These are phyloP conservation scores for Penicillium odoratum DNA, from an alignment of 495 filamentous ascomycete species.

Conservation along the genomic window DNA sequence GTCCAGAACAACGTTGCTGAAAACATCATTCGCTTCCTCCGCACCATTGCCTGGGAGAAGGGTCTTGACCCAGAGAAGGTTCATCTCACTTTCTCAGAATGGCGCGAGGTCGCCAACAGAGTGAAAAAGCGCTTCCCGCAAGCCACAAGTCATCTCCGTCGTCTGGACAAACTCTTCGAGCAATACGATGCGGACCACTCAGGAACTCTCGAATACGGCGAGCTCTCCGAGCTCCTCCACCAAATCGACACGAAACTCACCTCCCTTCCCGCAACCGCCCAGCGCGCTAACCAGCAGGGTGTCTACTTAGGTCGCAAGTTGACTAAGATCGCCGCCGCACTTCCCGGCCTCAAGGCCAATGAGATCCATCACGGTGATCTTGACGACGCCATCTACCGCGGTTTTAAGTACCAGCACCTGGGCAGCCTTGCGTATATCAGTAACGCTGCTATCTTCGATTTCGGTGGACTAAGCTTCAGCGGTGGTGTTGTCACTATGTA, in stretches of 20 bases:
- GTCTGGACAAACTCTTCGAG: slow-evolving; percentile 85
- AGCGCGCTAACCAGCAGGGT: slow-evolving; percentile 96
- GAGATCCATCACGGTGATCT: slow-evolving; percentile 85
- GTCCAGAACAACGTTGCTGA: slow-evolving; percentile 94
- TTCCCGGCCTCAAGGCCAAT: slow-evolving; percentile 75
- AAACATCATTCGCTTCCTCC: slow-evolving; percentile 84
- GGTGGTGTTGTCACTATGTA: slow-evolving; percentile 94
- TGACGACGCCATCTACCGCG: slow-evolving; percentile 90
- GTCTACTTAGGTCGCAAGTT: slow-evolving; percentile 92
- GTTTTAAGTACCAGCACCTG: slow-evolving; percentile 91
- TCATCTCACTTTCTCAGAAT: slow-evolving; percentile 81
- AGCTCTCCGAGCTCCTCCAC: slow-evolving; percentile 81
- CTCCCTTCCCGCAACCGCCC: slow-evolving; percentile 85
- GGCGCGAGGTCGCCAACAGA: slow-evolving; percentile 76
- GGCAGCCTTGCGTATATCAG: slow-evolving; percentile 95
- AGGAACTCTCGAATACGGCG: slow-evolving; percentile 90
- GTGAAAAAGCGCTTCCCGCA: slow-evolving; percentile 92
- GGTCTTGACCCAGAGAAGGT: slow-evolving; percentile 83
- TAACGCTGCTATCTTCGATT: slow-evolving; percentile 93
- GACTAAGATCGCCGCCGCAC: slow-evolving; percentile 81
- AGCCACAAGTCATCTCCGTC: slow-evolving; percentile 82
- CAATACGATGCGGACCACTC: slow-evolving; percentile 91
- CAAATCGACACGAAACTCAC: slow-evolving; percentile 92
- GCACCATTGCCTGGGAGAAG: slow-evolving; percentile 87
- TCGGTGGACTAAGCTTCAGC: slow-evolving; percentile 71